phyloP scores from a whole-genome alignment of 1,284 basidiomycete species.

The Cryptococcus floricola region DNA sequence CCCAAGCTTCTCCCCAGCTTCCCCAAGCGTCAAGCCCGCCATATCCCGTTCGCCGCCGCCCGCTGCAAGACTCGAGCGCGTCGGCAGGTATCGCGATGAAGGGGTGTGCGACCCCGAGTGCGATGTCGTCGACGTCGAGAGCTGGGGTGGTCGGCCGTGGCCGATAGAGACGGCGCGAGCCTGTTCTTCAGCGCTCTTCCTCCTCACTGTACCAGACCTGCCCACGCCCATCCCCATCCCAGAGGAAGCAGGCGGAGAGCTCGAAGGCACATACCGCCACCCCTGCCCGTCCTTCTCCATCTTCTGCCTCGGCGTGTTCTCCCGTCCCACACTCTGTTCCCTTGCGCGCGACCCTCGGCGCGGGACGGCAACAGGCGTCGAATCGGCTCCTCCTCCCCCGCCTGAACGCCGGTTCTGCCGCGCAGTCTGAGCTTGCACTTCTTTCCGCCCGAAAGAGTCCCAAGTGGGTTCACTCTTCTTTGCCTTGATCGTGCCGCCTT shows the following conservation, averaged over 20 bases:
- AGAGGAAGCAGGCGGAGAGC: constrained; percentile 3
- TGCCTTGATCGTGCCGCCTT: constrained; percentile 31
- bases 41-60: constrained; percentile 9
- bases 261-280: constrained; percentile 22
- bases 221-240: constrained; percentile 3
- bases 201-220: constrained; percentile 1
- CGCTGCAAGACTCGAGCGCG: background rate
- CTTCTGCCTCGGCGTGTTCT: constrained; percentile 38
- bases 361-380: constrained; percentile 7
- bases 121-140: constrained; percentile 9
- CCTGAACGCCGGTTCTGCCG: background rate
- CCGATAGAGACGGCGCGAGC: background rate
- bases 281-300: constrained; percentile 31
- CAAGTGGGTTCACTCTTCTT: constrained; percentile 29
- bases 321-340: constrained; percentile 7
- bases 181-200: background rate
- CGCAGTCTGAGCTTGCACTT: constrained; percentile 20
- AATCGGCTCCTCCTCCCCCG: background rate
- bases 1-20: background rate
- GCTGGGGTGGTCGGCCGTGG: constrained; percentile 9
- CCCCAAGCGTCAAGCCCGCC: constrained; percentile 3
- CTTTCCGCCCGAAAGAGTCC: constrained; percentile 39
- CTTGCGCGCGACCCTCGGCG: background rate
- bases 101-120: constrained; percentile 13
- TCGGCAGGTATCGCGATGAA: constrained; percentile 2